Base-by-base conservation (phyloP, 2,329 filamentous ascomycete genomes). In the Xenoacremonium recifei region DNA sequence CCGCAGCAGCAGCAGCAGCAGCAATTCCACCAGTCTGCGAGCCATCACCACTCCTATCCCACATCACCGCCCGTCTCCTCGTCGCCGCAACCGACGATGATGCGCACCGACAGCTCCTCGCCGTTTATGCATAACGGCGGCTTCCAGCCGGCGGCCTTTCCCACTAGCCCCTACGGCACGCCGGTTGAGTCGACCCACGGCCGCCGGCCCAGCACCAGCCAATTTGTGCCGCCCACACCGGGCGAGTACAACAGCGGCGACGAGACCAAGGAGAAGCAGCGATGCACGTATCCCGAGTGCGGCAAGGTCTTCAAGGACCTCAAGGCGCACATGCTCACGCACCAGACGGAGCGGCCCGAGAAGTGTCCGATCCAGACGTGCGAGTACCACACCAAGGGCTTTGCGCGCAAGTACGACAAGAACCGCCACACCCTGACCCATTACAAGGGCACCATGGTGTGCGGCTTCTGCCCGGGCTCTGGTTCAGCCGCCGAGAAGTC, bases 361-460 rank as follows among this genome's bases (percentile, higher is more conserved):
- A 96, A 96, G 71, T 96, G 91, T 68, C 91, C 91, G 1, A 96
- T 96, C 54, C 76, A 85, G 44, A 93, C 84, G 0, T 96, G 91
- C 72, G 89, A 95, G 59, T 96, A 96, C 68, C 85, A 95, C 71
- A 72, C 79, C 60, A 96, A 96, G 69, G 91, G 91, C 4, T 96
- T 96, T 61, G 90, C 91, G 10, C 79, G 91, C 56, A 96, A 96
- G 69, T 96, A 96, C 63, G 91, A 96, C 73, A 95, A 95, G 77
- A 96, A 96, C 69, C 76, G 91, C 33, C 91, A 96, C 65, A 95
- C 90, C 5, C 69, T 96, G 49, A 96, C 91, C 5, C 91, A 96
- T 65, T 96, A 96, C 78, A 96, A 96, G 70, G 91, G 91, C 30
- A 96, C 88, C 36, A 96, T 96, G 91, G 89, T 96, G 18, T 96